Evolutionary conservation across 2,329 filamentous ascomycete genomes (phyloP).

Genomic region (Fusarium camptoceras): DNA sequence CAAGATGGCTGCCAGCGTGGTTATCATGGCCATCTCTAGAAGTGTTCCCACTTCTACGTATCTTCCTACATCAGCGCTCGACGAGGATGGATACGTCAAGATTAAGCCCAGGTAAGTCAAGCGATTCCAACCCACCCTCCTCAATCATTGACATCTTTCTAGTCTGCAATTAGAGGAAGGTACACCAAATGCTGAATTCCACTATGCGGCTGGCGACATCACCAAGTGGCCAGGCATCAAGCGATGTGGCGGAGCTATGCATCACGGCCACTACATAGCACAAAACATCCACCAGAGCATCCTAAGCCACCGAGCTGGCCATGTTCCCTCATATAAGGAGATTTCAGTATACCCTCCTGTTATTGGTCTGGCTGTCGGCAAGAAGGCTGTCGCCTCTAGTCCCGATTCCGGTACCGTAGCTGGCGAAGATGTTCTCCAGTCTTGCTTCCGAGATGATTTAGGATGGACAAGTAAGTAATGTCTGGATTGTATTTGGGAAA

Average conservation of each 20-base stretch:
- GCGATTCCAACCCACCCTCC: neutral
- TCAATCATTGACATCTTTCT: neutral
- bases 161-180: constrained; percentile 66
- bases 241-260: constrained; percentile 80
- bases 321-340: constrained; percentile 59
- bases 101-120: constrained; percentile 64
- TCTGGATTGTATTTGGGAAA: too few species aligned
- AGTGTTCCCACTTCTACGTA: constrained; percentile 71
- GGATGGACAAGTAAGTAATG: constrained; percentile 69
- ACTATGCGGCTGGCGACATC: constrained; percentile 79
- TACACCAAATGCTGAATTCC: constrained; percentile 67
- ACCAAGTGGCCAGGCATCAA: constrained; percentile 82
- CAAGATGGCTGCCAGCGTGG: constrained; percentile 69
- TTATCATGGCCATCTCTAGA: constrained; percentile 77
- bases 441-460: constrained; percentile 76
- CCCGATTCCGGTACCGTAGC: constrained; percentile 66
- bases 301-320: constrained; percentile 54
- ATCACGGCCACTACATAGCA: constrained; percentile 75
- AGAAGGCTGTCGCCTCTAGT: constrained; percentile 73
- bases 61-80: constrained; percentile 68
- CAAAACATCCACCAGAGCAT: constrained; percentile 76
- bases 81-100: constrained; percentile 73
- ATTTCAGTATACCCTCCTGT: constrained; percentile 69
- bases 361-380: constrained; percentile 79
- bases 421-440: constrained; percentile 71